phyloP scores from a whole-genome alignment of 139 green algal genomes.

The Astrephomene gubernaculifera region DNA sequence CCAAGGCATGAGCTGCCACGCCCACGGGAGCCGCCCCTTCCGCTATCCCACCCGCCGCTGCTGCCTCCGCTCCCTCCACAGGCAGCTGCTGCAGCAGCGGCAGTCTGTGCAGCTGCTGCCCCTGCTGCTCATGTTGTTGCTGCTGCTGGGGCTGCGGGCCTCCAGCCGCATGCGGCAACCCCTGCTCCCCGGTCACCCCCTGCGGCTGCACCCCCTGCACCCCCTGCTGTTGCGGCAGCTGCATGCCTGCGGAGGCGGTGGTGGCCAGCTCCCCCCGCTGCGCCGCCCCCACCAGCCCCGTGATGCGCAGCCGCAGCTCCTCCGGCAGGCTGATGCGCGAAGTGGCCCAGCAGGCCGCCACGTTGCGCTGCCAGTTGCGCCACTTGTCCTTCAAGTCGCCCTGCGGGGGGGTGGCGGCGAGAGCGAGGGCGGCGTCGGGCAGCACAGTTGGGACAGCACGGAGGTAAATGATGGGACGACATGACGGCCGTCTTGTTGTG shows the following conservation, averaged over 20 bases:
- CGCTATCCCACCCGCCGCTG: too few species aligned
- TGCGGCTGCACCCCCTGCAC: neutral
- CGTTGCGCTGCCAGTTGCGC: slow-evolving; percentile 53
- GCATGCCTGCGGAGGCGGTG: neutral
- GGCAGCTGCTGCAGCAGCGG: neutral
- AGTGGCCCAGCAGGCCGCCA: slow-evolving; percentile 27
- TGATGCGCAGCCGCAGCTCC: slow-evolving; percentile 19
- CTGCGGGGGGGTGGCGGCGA: neutral
- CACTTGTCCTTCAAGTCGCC: slow-evolving; percentile 53
- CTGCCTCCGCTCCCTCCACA: neutral
- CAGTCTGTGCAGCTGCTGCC: neutral
- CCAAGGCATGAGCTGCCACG: too few species aligned
- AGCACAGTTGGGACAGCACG: neutral
- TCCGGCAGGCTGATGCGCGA: slow-evolving; percentile 38
- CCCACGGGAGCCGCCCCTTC: too few species aligned
- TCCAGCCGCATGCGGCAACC: too few species aligned
- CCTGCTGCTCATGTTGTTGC: neutral
- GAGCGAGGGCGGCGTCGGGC: too few species aligned
- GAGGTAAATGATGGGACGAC: neutral
- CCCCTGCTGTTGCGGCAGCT: neutral
- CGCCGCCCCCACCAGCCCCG: slow-evolving; percentile 3
- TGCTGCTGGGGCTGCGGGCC: neutral
- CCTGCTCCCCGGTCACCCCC: too few species aligned
- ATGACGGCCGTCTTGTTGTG: neutral
- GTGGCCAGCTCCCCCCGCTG: neutral